Percentiles rank a stretch among this genome's conserved stretches.
phyloP scores from a whole-genome alignment of 768 basidiomycete species.

The Hygrophorus russula region DNA sequence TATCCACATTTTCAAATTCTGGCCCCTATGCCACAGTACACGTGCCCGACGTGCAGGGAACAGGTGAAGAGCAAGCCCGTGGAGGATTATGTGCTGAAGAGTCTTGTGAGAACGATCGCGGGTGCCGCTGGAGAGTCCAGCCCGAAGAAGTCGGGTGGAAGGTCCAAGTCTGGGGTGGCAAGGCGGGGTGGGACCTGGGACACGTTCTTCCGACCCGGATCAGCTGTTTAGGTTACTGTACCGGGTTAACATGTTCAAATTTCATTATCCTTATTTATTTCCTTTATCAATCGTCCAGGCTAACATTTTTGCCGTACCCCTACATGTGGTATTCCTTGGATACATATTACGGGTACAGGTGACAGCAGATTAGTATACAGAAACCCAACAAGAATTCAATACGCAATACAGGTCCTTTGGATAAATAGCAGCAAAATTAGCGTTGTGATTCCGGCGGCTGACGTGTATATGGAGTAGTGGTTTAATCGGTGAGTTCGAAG shows the following conservation, averaged over 20 bases:
- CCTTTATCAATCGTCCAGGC: too few species aligned
- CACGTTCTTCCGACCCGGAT: background rate
- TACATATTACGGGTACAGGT: too few species aligned
- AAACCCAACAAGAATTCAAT: too few species aligned
- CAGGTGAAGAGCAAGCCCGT: slow-evolving; percentile 37
- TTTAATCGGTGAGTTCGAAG: slow-evolving; percentile 59
- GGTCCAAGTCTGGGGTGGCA: background rate
- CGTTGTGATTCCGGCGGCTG: background rate
- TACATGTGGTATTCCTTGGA: too few species aligned
- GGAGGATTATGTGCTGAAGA: slow-evolving; percentile 54
- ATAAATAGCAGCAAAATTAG: background rate
- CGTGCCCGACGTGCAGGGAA: slow-evolving; percentile 58
- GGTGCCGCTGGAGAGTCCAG: slow-evolving; percentile 35
- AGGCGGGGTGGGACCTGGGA: background rate
- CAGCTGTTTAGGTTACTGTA: background rate
- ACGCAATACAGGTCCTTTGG: background rate
- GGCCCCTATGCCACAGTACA: slow-evolving; percentile 32
- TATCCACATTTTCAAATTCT: background rate
- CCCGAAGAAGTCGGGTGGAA: slow-evolving; percentile 18
- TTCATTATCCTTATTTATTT: too few species aligned
- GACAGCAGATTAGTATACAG: too few species aligned
- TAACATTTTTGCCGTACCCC: too few species aligned
- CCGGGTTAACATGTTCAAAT: too few species aligned
- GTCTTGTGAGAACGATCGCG: slow-evolving; percentile 37
- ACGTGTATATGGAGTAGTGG: too few species aligned